Conservation (phyloP, 345 rosid genomes). For the Salix koriyanagi region DNA sequence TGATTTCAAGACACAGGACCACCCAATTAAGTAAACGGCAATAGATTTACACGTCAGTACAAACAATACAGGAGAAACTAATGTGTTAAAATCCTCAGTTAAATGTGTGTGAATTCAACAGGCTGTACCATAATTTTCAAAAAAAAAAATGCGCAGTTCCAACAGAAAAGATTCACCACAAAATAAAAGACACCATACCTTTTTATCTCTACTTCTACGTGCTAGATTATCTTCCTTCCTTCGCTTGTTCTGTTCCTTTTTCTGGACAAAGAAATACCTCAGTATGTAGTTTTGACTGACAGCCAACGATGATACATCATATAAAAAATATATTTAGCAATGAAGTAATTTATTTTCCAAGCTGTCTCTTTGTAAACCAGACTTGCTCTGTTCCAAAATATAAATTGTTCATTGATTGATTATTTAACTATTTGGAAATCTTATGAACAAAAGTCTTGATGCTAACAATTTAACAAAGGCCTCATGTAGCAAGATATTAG, state of each 20-base stretch:
- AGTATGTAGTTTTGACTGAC: neutral
- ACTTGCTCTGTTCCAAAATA: neutral
- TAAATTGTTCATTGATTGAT: too few species aligned
- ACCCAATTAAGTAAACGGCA: neutral
- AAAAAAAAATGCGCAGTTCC: neutral
- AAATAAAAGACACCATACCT: slow-evolving; percentile 36
- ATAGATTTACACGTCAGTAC: neutral
- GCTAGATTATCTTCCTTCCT: slow-evolving; percentile 56
- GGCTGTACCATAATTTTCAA: neutral
- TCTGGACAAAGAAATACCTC: slow-evolving; percentile 37
- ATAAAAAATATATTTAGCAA: neutral
- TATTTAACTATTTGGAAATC: neutral
- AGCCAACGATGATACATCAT: neutral
- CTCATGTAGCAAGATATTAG: slow-evolving; percentile 1
- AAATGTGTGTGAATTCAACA: neutral
- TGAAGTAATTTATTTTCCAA: neutral
- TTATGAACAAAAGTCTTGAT: neutral
- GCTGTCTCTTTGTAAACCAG: neutral
- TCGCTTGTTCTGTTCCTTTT: slow-evolving; percentile 62
- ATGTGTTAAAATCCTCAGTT: neutral
- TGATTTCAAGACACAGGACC: neutral
- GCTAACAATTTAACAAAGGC: neutral
- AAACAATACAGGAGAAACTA: neutral
- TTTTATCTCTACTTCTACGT: slow-evolving; percentile 56
- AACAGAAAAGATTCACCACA: neutral